Base-by-base conservation (phyloP, 2,329 filamentous ascomycete genomes). In the Domatiomyces catenatus region DNA sequence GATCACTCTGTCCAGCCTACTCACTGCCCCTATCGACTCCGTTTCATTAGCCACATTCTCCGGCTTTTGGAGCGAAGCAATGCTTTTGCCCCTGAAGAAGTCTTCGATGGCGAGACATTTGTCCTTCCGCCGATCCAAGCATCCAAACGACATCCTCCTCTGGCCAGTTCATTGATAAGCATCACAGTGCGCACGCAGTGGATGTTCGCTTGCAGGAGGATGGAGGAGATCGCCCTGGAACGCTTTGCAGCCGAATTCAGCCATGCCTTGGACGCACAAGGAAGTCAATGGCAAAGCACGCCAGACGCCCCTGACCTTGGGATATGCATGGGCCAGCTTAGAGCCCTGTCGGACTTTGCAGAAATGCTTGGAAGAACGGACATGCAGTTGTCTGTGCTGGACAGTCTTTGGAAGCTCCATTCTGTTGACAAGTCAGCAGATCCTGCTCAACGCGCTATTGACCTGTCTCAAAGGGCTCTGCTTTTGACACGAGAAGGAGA, bases 71-170 rank as follows among this genome's bases (percentile, higher is more conserved):
- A 43, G 51, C 56, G 60, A 67, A 63, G 50, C 53, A 58, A 3
- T 63, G 77, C 1, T 59, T 76, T 0, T 59, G 60, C 18, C 15
- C 32, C 32, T 15, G 32, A 39, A 15, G 32, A 39, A 39, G 32
- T 15, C 43, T 20, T 20, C n/a, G 43, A 45, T 45, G 43, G 19
- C 18, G 10, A 26, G 18, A 45, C 43, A 5, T 5, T 20, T 12
- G 43, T 18, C n/a, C 4, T n/a, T 45, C 5, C 43, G 12, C 19
- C 43, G 3, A 45, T 15, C 12, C 12, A 12, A 39, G 32, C 32
- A 15, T 12, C 32, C 32, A 39, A 39, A 39, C 32, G 32, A 15
- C 8, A 15, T 39, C 10, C 32, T 39, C 32, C 32, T 39, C 15
- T 2, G 3, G 32, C 32, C 32, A 39, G 32, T 39, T 39, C 32